Base-by-base conservation (phyloP, 306 rosid species). In the Trifolium pratense region DNA sequence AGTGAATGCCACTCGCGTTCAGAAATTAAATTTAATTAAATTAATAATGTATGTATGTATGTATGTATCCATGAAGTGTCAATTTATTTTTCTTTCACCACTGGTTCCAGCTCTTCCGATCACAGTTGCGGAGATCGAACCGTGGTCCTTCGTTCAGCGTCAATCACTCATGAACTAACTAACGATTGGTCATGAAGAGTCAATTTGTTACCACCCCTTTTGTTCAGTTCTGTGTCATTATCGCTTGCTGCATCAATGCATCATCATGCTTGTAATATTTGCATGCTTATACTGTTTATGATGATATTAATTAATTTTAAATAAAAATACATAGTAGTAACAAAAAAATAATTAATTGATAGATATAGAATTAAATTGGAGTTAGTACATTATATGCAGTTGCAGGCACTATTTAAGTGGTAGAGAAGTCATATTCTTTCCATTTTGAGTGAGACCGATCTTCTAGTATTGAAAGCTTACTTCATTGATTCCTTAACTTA, bases 391-490 rank as follows among this genome's bases (percentile, higher is more conserved):
- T 13, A 5, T 48, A 55, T 56, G 8, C 3, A 6, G 21, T 48
- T 48, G 55, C 21, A 48, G 52, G 18, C 53, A 55, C 6, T 2
- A 55, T 55, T 53, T 53, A 20, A 53, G 32, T 55, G 59, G 59
- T 9, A 52, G 26, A 52, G 26, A 52, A 18, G 29, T 52, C 0
- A 52, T 8, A 40, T 40, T 16, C 13, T 66, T 39, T 31, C 80
- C 40, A 57, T 68, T 57, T 76, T 13, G 14, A 32, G 75, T 15
- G 15, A 42, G 32, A 56, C 80, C 68, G 6, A 55, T 68, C 69
- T 43, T 21, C 20, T 32, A 43, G 0, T 6, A 70, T 32, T 55
- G 20, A 75, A 80, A 80, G 77, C 57, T 65, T 64, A 45, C 7
- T 46, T 69, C 68, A 31, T 29, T 4, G n/a, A 12, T 20, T 16